phyloP scores from a whole-genome alignment of 2,329 filamentous ascomycete genomes.

The Venturia oleaginea region DNA sequence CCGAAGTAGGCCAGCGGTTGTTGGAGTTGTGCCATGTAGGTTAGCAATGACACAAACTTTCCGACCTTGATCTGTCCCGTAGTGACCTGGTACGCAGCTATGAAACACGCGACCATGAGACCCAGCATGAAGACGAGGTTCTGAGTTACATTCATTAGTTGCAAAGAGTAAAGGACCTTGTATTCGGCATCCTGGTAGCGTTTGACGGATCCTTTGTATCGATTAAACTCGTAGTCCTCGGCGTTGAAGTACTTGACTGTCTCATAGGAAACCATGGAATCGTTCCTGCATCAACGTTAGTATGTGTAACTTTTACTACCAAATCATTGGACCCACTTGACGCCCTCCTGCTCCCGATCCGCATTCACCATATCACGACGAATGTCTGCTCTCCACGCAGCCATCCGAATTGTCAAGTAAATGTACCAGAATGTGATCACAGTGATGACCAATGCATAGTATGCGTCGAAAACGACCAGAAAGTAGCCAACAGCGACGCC shows the following conservation, averaged over 20 bases:
- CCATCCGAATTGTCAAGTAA: conserved; percentile 93
- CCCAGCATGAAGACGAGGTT: conserved; percentile 56
- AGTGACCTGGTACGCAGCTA: conserved; percentile 61
- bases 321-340: conserved; percentile 52
- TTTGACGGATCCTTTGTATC: conserved; percentile 47
- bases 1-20: conserved; percentile 69
- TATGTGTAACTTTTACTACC: neutral
- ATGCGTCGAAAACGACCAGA: conserved; percentile 67
- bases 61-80: conserved; percentile 52
- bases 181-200: conserved; percentile 51
- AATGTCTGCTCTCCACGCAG: conserved; percentile 83
- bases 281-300: conserved; percentile 50
- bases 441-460: conserved; percentile 82
- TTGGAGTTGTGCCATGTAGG: conserved; percentile 66
- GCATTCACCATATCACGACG: conserved; percentile 91
- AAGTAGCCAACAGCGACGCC: conserved; percentile 78
- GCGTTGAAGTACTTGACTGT: conserved; percentile 59
- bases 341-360: conserved; percentile 87
- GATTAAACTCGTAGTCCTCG: conserved; percentile 48
- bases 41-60: conserved; percentile 61
- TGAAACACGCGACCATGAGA: conserved; percentile 58
- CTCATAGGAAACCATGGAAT: conserved; percentile 98
- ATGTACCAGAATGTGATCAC: conserved; percentile 94
- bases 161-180: conserved; percentile 46
- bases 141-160: conserved; percentile 52